Base-by-base conservation (phyloP, 164 flowering plant genomes). In the Piper betle region DNA sequence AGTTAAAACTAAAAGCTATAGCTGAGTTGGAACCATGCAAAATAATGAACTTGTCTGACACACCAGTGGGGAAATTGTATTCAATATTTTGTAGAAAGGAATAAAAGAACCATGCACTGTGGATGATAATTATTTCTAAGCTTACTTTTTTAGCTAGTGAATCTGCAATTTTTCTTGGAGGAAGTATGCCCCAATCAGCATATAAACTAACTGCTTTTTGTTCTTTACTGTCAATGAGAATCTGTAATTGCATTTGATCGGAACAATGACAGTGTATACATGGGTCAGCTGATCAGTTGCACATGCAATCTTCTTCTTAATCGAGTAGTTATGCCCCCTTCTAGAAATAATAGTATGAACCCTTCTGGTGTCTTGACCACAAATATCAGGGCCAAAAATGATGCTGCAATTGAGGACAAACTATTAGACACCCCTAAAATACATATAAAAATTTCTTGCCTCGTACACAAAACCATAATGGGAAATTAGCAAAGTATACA, bases 311-410 rank as follows among this genome's bases (percentile, higher is more conserved):
- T 91, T 96, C 79, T 88, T 91, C 81, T 88, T 91, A 68, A 86
- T 83, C 82, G 84, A 74, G 69, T 91, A 81, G 67, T 91, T 91
- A 33, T 74, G 71, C 5, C 58, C 88, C 61, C 80, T 74, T 65
- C 73, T 70, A 61, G 79, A 68, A 37, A 91, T 85, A 76, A 91
- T 91, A 5, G 94, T 94, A 73, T 91, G 97, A 39, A 91, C 97
- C 69, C 86, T 88, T 79, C 84, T 88, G 64, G 97, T 91, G 70
- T 73, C 75, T 72, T 84, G 81, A 37, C 97, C 97, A 79, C 97
- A 91, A 64, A 91, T 88, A 72, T 91, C 97, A 43, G 96, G 96
- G 9, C 97, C 97, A 82, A 91, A 91, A 96, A 91, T 91, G 70
- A 91, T 91, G 64, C 97, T 91, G 87, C 76, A 79, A n/a, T n/a